phyloP scores from a whole-genome alignment of 768 basidiomycete species.

The Obba rivulosa region DNA sequence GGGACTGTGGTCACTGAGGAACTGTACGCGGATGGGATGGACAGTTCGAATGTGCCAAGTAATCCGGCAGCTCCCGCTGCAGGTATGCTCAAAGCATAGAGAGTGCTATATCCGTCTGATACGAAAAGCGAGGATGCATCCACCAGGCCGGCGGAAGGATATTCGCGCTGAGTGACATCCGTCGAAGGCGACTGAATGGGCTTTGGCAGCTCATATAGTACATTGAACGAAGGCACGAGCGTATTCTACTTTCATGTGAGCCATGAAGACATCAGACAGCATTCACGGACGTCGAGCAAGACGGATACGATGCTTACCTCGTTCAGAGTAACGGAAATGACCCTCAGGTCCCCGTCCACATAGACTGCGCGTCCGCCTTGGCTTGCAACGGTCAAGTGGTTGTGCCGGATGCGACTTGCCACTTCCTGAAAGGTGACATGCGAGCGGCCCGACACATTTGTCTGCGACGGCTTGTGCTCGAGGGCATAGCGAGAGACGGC shows the following conservation, averaged over 20 bases:
- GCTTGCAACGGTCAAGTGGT: slow-evolving; percentile 58
- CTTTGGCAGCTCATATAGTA: slow-evolving; percentile 56
- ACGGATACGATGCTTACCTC: slow-evolving; percentile 49
- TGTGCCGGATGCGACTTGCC: slow-evolving; percentile 78
- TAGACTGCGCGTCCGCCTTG: slow-evolving; percentile 51
- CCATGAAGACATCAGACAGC: neutral
- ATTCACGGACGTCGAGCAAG: neutral
- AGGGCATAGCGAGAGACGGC: slow-evolving; percentile 47
- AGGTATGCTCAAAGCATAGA: slow-evolving; percentile 54
- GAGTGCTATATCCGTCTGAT: slow-evolving; percentile 64
- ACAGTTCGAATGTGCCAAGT: slow-evolving; percentile 49
- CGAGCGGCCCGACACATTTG: slow-evolving; percentile 52
- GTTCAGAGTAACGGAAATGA: slow-evolving; percentile 54
- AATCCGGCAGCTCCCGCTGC: slow-evolving; percentile 35
- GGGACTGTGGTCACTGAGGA: slow-evolving; percentile 28
- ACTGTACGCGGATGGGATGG: slow-evolving; percentile 12
- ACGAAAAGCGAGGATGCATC: slow-evolving; percentile 45
- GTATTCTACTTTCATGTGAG: slow-evolving; percentile 40
- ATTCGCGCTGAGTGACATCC: slow-evolving; percentile 52
- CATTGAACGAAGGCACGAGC: slow-evolving; percentile 44
- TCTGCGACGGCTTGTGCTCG: slow-evolving; percentile 39
- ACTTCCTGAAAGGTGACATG: slow-evolving; percentile 77
- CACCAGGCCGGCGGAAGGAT: slow-evolving; percentile 65
- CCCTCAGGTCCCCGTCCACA: slow-evolving; percentile 57
- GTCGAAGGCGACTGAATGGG: slow-evolving; percentile 39